Percentiles rank a stretch among this genome's conserved stretches.
These are phyloP conservation scores for Termitomyces sp. DNA, from an alignment of 768 basidiomycete genomes.

Conservation along the genomic window DNA sequence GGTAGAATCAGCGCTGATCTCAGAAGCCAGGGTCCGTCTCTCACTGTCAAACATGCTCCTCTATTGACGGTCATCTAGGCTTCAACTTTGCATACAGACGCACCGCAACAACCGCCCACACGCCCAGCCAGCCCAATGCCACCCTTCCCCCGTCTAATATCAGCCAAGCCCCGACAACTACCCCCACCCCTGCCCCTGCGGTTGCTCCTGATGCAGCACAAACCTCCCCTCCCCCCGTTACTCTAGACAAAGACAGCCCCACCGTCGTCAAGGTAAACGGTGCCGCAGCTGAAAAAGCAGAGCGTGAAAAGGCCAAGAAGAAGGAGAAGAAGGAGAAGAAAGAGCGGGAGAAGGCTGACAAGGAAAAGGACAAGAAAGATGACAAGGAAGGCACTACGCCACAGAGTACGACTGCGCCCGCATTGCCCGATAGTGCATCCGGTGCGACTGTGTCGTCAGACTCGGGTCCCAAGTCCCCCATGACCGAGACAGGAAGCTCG, in stretches of 20 bases:
- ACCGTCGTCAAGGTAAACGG: constrained; percentile 38
- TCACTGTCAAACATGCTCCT: neutral
- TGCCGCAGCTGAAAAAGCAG: constrained; percentile 37
- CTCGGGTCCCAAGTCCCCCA: constrained; percentile 48
- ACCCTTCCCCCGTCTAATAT: constrained; percentile 35
- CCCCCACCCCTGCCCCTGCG: constrained; percentile 25
- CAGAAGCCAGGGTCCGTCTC: constrained; percentile 76
- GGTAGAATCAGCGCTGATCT: constrained; percentile 89
- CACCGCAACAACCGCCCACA: constrained; percentile 53
- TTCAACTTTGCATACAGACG: constrained; percentile 96
- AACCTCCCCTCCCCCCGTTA: constrained; percentile 25
- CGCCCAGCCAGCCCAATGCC: constrained; percentile 53
- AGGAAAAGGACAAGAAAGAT: constrained; percentile 35
- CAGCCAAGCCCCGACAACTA: constrained; percentile 19
- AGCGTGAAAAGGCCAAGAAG: constrained; percentile 52
- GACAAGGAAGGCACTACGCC: constrained; percentile 25
- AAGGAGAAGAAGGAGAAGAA: constrained; percentile 63
- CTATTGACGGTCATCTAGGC: constrained; percentile 37
- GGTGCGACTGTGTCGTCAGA: constrained; percentile 20
- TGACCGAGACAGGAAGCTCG: constrained; percentile 45
- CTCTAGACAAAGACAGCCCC: constrained; percentile 29
- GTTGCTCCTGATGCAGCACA: neutral
- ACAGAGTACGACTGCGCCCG: constrained; percentile 22
- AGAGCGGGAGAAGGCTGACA: constrained; percentile 44
- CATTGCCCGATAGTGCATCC: constrained; percentile 21